Conservation (phyloP, 2,329 filamentous ascomycete species). For the Trichoderma koningii region DNA sequence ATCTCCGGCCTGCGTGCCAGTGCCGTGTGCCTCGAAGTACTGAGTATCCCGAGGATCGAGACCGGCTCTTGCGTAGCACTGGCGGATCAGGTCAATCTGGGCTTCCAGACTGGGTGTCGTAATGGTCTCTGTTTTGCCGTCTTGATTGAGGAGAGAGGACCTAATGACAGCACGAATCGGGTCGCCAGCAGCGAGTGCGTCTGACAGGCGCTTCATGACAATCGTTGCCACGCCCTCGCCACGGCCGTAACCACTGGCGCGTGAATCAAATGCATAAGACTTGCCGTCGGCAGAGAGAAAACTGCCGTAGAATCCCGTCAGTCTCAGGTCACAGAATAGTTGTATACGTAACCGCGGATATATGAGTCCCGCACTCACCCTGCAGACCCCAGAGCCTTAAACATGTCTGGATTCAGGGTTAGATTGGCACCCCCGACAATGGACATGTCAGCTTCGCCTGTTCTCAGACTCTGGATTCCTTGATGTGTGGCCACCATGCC, state of each 20-base stretch:
- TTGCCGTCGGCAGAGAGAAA: background rate
- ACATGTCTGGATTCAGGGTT: constrained; percentile 11
- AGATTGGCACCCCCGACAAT: constrained; percentile 31
- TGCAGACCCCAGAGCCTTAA: background rate
- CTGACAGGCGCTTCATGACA: constrained; percentile 9
- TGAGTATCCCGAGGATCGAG: background rate
- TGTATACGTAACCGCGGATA: no score
- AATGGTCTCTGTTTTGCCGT: constrained; percentile 18
- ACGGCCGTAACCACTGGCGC: constrained; percentile 19
- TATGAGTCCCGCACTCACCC: no score
- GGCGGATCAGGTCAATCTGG: constrained; percentile 10
- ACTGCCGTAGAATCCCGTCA: no score
- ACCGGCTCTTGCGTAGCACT: background rate
- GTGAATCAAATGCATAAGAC: constrained; percentile 15
- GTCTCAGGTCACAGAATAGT: no score
- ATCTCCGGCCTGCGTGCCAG: constrained; percentile 45
- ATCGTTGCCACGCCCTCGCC: constrained; percentile 20
- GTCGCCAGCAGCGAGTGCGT: constrained; percentile 19
- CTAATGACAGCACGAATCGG: constrained; percentile 15
- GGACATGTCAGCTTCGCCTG: constrained; percentile 10
- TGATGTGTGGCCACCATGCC: constrained; percentile 11
- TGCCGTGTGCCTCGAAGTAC: constrained; percentile 25
- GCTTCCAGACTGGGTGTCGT: constrained; percentile 16
- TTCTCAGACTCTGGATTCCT: constrained; percentile 2
- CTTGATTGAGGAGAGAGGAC: constrained; percentile 13